Base-by-base conservation (phyloP, 257 asterid genomes). In the Solanum bulbocastanum region DNA sequence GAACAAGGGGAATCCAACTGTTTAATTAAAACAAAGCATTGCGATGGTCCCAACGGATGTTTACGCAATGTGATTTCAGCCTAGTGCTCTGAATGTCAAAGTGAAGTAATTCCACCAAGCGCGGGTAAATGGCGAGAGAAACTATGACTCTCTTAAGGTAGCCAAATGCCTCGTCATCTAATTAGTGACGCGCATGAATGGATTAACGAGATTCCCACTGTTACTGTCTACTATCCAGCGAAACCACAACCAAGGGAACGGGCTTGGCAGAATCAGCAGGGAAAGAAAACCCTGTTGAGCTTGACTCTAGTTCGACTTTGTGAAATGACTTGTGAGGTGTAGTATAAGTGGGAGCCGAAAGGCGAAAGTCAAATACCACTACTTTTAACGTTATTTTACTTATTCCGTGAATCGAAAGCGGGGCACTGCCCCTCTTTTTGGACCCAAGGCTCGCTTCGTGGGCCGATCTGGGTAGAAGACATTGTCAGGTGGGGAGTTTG, bases 1-100 rank as follows among this genome's bases (percentile, higher is more conserved):
- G 8, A 15, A 91, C 92, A 91, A 91, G 93, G 91, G 89, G 90
- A 91, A 93, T 90, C 91, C 87, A 88, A 93, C 92, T 90, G 90
- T 92, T 93, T 91, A 93, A 91, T 93, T 91, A 93, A 93, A 93
- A 91, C 90, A 93, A 91, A 93, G 94, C 92, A 91, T 91, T 93
- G 93, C 89, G 94, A 93, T 91, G 94, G 94, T 93, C 94, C 94
- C 90, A 30, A 69, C 88, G 87, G 92, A 92, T 93, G 92, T 90
- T 93, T 12, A 91, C 90, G 90, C 93, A 93, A 92, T 91, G 94
- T 92, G 92, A 93, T 93, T 92, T 91, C 91, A 88, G 92, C 92
- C 90, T 90, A 90, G 91, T 90, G 92, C 93, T 90, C 90, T 93
- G 1, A 58, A 58, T 4, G 27, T 4, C 27, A 58, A 58, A 58